These are phyloP conservation scores for Puccinellia tenuiflora DNA, from an alignment of 176 grass and related monocot genomes.

Conservation along the genomic window DNA sequence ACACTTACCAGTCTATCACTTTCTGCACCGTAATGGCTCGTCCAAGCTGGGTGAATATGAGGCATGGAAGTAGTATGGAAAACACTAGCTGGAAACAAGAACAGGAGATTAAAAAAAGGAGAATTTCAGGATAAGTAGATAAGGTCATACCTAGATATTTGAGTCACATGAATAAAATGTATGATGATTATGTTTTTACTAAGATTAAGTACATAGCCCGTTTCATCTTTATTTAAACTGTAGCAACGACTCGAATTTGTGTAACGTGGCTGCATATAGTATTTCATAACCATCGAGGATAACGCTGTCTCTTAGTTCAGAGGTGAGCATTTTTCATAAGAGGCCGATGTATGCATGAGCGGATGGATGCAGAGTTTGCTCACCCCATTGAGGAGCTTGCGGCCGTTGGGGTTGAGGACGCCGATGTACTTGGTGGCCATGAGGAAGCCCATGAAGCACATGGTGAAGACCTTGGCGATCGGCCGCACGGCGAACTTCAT, in stretches of 20 bases:
- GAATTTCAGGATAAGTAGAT: neutral
- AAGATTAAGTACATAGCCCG: too few relatives aligned
- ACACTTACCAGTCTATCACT: conserved; percentile 52
- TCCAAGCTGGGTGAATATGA: conserved; percentile 70
- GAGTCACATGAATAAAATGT: too few relatives aligned
- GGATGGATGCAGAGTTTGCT: neutral
- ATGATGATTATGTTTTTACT: too few relatives aligned
- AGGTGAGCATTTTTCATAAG: neutral
- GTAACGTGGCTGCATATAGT: too few relatives aligned
- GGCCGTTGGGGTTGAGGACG: conserved; percentile 52
- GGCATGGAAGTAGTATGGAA: conserved; percentile 57
- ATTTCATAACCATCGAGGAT: too few relatives aligned
- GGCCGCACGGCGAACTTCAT: conserved; percentile 57
- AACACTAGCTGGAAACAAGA: conserved; percentile 52
- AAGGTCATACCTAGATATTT: neutral
- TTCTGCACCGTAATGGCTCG: conserved; percentile 59
- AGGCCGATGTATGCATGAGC: neutral
- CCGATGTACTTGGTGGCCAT: conserved; percentile 60
- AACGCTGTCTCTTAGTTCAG: too few relatives aligned
- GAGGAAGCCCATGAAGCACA: conserved; percentile 67
- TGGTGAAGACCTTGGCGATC: conserved; percentile 73
- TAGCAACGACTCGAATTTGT: too few relatives aligned
- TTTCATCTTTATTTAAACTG: too few relatives aligned
- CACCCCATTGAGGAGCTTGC: conserved; percentile 69
- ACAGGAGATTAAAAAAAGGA: neutral